These are phyloP conservation scores for Cryptomeria japonica DNA, from an alignment of 75 land plant species.

Conservation along the genomic window DNA sequence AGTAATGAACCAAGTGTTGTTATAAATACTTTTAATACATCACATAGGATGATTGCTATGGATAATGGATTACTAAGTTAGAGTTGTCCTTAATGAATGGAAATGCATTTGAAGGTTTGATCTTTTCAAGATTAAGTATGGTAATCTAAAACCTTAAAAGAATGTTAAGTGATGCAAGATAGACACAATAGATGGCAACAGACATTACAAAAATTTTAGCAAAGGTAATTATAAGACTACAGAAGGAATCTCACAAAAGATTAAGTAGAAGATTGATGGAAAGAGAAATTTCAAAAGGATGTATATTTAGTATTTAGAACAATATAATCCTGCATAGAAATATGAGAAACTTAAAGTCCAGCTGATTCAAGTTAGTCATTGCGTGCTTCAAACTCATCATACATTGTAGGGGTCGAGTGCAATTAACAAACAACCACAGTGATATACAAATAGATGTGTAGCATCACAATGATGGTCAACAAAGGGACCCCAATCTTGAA, in stretches of 20 bases:
- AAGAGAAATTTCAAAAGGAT: background rate
- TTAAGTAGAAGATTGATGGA: background rate
- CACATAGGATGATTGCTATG: too few species aligned
- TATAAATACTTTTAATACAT: too few species aligned
- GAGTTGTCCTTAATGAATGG: too few species aligned
- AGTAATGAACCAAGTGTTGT: too few species aligned
- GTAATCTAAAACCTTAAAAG: too few species aligned
- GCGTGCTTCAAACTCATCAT: background rate
- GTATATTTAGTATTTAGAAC: background rate
- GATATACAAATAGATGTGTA: background rate
- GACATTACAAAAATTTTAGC: background rate
- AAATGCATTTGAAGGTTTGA: too few species aligned
- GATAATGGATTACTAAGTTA: too few species aligned
- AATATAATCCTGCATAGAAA: background rate
- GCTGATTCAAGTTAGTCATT: slow-evolving; percentile 1
- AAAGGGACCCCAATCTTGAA: background rate
- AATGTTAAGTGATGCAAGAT: background rate
- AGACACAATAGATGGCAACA: background rate
- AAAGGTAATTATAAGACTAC: background rate
- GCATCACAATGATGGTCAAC: background rate
- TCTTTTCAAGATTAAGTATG: too few species aligned
- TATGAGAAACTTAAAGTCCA: slow-evolving; percentile 1
- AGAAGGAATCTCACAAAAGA: background rate
- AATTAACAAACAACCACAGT: background rate
- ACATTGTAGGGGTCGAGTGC: background rate